These are phyloP conservation scores for Trametes pubescens DNA, from an alignment of 1,284 basidiomycete genomes.

Conservation along the genomic window DNA sequence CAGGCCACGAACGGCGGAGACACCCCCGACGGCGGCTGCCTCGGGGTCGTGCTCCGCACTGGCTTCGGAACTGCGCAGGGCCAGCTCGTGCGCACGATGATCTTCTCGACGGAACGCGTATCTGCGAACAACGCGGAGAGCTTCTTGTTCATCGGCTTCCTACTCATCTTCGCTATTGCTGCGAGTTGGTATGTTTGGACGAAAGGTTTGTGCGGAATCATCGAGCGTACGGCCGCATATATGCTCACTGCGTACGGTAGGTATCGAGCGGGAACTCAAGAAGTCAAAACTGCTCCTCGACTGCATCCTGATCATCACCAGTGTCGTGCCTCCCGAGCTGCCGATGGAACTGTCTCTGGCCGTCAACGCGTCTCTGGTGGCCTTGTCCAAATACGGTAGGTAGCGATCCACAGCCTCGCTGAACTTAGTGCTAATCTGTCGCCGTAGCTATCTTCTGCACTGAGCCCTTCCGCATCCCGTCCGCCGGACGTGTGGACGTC, in stretches of 20 bases:
- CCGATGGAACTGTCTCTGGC: constrained; percentile 97
- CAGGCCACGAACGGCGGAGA: constrained; percentile 75
- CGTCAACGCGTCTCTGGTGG: constrained; percentile 93
- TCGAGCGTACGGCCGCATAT: not conserved
- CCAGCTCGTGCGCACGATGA: constrained; percentile 96
- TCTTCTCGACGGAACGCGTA: constrained; percentile 94
- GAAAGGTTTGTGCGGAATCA: constrained; percentile 63
- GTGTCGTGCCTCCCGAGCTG: constrained; percentile 94
- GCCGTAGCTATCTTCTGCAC: constrained; percentile 92
- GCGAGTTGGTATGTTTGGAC: constrained; percentile 97
- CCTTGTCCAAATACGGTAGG: constrained; percentile 90
- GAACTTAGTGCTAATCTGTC: not conserved
- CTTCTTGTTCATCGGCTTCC: constrained; percentile 96
- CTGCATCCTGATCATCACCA: constrained; percentile 94
- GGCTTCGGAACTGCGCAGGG: constrained; percentile 97
- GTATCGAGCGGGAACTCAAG: constrained; percentile 89
- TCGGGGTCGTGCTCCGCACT: constrained; percentile 92
- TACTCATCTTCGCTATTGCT: constrained; percentile 95
- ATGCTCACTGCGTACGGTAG: constrained; percentile 45
- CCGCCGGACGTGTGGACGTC: constrained; percentile 92
- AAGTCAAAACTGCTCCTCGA: constrained; percentile 94
- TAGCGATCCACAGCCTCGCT: constrained; percentile 44
- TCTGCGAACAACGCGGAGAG: constrained; percentile 94
- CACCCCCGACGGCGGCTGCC: constrained; percentile 90
- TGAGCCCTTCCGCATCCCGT: constrained; percentile 96